phyloP scores from a whole-genome alignment of 306 rosid species.

The Lathyrus oleraceus region DNA sequence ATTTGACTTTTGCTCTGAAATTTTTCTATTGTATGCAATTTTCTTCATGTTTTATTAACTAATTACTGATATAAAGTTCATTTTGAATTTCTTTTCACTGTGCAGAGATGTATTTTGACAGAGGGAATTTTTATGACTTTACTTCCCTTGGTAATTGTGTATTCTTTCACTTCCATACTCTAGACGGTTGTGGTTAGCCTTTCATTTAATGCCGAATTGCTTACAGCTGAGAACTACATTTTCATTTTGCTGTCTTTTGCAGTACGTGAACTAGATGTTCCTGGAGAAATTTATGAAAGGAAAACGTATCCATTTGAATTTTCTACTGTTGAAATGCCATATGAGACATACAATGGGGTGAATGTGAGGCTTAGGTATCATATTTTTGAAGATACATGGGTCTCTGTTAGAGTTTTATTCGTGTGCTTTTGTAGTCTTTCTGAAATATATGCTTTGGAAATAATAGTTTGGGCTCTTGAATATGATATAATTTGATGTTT shows the following conservation, averaged over 20 bases:
- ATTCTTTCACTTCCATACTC: conserved; percentile 27
- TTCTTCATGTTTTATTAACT: conserved; percentile 6
- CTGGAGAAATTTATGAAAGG: conserved; percentile 94
- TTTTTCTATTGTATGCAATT: not conserved
- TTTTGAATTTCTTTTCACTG: conserved; percentile 38
- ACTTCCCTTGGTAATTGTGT: conserved; percentile 91
- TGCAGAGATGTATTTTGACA: conserved; percentile 97
- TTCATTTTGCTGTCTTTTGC: conserved; percentile 36
- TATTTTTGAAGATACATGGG: conserved; percentile 28
- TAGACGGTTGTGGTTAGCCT: not conserved
- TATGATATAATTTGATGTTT: conserved; percentile 28
- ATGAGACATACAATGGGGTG: conserved; percentile 95
- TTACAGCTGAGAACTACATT: conserved; percentile 7
- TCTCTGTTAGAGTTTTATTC: not conserved
- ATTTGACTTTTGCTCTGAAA: conserved; percentile 11
- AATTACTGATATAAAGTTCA: conserved; percentile 14
- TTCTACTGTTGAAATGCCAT: conserved; percentile 99
- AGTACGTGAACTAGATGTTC: conserved; percentile 98
- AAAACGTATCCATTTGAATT: conserved; percentile 93
- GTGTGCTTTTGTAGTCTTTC: conserved; percentile 19
- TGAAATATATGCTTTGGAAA: conserved; percentile 16
- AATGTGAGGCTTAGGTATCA: conserved; percentile 93
- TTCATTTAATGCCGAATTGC: conserved; percentile 27
- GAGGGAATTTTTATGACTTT: conserved; percentile 93
- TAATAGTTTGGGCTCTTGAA: conserved; percentile 24